Evolutionary conservation across 768 basidiomycete genomes (phyloP).

Genomic region (Tephrocybe sp.): DNA sequence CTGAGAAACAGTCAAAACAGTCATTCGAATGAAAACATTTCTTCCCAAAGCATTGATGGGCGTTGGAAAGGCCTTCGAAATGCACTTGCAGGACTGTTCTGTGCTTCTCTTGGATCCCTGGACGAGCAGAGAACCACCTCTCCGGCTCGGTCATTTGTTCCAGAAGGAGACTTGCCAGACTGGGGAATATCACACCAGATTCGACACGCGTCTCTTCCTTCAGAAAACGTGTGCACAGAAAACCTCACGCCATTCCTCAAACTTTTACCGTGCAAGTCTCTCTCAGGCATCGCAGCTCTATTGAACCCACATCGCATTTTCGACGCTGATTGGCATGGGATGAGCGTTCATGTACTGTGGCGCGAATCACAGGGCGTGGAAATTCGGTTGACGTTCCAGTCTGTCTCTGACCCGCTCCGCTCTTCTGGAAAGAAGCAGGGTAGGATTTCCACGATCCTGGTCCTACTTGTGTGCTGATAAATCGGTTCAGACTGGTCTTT

Average conservation of each 20-base stretch:
- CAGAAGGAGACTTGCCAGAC: constrained; percentile 55
- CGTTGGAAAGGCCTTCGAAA: constrained; percentile 88
- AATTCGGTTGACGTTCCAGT: constrained; percentile 68
- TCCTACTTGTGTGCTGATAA: constrained; percentile 1
- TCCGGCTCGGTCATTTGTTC: constrained; percentile 59
- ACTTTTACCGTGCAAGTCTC: constrained; percentile 88
- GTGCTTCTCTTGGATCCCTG: constrained; percentile 82
- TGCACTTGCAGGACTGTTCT: constrained; percentile 90
- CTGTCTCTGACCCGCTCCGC: constrained; percentile 78
- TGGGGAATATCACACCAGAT: constrained; percentile 52
- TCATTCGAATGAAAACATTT: constrained; percentile 1
- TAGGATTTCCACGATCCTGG: constrained; percentile 22
- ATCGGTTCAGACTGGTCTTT: constrained; percentile 70
- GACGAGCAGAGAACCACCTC: constrained; percentile 76
- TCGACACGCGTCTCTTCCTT: constrained; percentile 76
- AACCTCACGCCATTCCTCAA: constrained; percentile 96
- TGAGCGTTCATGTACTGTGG: constrained; percentile 78
- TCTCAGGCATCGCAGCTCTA: constrained; percentile 79
- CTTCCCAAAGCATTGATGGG: constrained; percentile 55
- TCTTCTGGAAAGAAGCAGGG: constrained; percentile 56
- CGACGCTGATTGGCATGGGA: constrained; percentile 90
- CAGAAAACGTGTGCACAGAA: constrained; percentile 94
- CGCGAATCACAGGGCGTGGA: constrained; percentile 56
- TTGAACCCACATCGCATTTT: constrained; percentile 86
- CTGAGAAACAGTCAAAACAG: no score